Base-by-base conservation (phyloP, 208 protist species). In the Crithidia bombi region DNA sequence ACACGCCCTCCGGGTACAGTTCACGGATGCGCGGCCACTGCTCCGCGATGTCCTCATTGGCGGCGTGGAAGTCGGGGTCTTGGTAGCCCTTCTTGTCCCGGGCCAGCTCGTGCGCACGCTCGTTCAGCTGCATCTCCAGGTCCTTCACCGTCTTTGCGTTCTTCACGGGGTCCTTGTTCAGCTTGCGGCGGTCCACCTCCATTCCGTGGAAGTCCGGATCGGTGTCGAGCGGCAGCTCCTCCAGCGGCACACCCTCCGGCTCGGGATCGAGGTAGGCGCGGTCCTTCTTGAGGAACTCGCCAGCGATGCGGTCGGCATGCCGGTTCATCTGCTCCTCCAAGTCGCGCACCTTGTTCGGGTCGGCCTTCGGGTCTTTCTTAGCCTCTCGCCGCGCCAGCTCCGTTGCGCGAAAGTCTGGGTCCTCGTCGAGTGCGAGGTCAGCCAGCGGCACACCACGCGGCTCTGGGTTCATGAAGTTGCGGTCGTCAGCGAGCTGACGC, bases 1-100 rank as follows among this genome's bases (percentile, higher is more conserved):
- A 82, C 3, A 80, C 73, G 26, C 86, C 84, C 55, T 94, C 86
- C 9, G 86, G 89, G 76, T 91, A 94, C 33, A 94, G 72, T 47
- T 94, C 82, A 49, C 82, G 71, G 46, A 94, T 85, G 65, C 87
- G 82, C 35, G 78, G 82, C 87, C 89, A 94, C 68, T 88, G 66
- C 67, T 91, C 81, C 2, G 86, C 85, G 21, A 91, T 74, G 49
- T 85, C 52, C 56, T 81, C 71, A 75, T 92, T 92, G 17, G 79
- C 73, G n/a, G 79, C 76, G 71, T 92, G 80, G 69, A 96, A 93
- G 25, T 84, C 81, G 17, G 72, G 66, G 72, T 93, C 87, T 56
- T 93, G 86, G 72, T 87, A 93, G 41, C 87, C 90, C 75, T 85
- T 83, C 66, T 86, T 81, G 0, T 83, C 73, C 41, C 69, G 52